phyloP scores from a whole-genome alignment of 148 eudicot species.

The Agrostemma githago region DNA sequence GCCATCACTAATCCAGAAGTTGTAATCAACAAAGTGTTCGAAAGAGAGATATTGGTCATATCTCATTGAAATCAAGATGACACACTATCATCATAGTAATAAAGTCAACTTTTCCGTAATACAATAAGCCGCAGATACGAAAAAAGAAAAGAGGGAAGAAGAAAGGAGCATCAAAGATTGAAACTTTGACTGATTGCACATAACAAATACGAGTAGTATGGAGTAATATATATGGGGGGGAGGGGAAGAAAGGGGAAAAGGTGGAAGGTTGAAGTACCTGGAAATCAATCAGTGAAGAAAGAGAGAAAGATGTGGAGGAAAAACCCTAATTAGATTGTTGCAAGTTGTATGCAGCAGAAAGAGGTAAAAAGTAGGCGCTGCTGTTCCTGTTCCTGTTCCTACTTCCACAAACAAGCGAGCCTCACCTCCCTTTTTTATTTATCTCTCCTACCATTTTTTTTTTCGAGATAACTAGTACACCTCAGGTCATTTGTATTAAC shows the following conservation, averaged over 20 bases:
- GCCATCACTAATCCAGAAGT: too few relatives aligned
- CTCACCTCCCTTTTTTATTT: too few relatives aligned
- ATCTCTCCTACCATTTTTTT: too few relatives aligned
- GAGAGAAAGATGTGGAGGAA: neutral
- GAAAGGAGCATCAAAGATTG: neutral
- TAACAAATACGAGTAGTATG: neutral
- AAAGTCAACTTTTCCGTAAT: neutral
- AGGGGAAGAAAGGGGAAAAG: neutral
- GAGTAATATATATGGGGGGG: too few relatives aligned
- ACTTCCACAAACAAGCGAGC: too few relatives aligned
- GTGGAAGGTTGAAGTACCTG: constrained; percentile 8
- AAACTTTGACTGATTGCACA: neutral
- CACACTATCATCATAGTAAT: neutral
- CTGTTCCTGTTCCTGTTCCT: neutral
- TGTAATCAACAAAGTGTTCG: neutral
- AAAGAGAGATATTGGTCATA: neutral
- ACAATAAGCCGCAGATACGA: neutral
- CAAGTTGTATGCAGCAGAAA: neutral
- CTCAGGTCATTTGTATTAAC: too few relatives aligned
- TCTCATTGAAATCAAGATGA: neutral
- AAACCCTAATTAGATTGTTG: constrained; percentile 3
- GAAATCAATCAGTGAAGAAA: neutral
- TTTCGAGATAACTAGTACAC: too few relatives aligned
- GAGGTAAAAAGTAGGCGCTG: neutral
- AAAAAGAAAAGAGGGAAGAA: neutral